Conservation (phyloP, 1,139 yeast genomes). For the Eremothecium coryli region DNA sequence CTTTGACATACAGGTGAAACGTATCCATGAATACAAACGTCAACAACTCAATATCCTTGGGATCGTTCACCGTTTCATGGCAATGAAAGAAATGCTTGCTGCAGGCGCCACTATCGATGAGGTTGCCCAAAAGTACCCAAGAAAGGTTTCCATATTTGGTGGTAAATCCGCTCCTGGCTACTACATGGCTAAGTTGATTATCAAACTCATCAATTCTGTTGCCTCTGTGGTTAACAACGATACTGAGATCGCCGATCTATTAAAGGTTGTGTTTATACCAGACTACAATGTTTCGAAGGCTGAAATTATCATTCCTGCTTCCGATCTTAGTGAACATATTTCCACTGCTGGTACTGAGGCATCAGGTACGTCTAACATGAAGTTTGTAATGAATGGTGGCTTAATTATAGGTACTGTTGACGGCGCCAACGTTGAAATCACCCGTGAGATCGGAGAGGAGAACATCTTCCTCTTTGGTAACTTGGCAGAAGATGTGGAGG, state of each 20-base stretch:
- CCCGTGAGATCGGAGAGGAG: constrained; percentile 88
- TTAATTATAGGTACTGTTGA: constrained; percentile 92
- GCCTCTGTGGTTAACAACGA: constrained; percentile 76
- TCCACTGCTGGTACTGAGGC: constrained; percentile 99
- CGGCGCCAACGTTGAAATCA: constrained; percentile 93
- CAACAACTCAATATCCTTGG: constrained; percentile 91
- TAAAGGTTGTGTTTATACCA: constrained; percentile 81
- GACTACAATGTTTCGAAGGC: constrained; percentile 94
- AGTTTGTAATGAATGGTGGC: constrained; percentile 90
- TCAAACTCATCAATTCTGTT: constrained; percentile 75
- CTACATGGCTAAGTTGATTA: constrained; percentile 86
- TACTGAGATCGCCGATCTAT: constrained; percentile 58
- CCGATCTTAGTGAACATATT: constrained; percentile 86
- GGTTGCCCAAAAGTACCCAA: constrained; percentile 52
- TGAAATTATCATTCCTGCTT: constrained; percentile 81
- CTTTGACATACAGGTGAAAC: constrained; percentile 88
- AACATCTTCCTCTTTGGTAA: constrained; percentile 89
- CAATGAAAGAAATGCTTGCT: constrained; percentile 57
- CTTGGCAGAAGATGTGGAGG: constrained; percentile 82
- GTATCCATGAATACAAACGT: constrained; percentile 93
- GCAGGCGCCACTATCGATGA: constrained; percentile 38
- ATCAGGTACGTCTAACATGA: constrained; percentile 93
- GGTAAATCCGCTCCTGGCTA: constrained; percentile 98
- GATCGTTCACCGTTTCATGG: constrained; percentile 71
- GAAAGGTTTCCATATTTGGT: constrained; percentile 78